Conservation (phyloP, 768 basidiomycete species). For the Mycena sanguinolenta region DNA sequence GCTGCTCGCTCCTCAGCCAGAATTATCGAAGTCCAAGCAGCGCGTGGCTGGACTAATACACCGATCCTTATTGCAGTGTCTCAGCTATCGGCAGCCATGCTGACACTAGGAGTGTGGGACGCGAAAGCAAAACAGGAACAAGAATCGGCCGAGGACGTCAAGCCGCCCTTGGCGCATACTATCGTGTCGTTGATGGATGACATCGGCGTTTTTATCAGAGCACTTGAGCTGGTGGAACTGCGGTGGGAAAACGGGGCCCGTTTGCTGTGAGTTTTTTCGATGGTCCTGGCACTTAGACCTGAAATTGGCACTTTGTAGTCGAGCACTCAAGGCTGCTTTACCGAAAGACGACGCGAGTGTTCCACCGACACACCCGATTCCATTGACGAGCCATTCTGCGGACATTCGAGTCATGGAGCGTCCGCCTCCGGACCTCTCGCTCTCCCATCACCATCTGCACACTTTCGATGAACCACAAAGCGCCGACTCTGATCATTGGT, state of each 20-base stretch:
- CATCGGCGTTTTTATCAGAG: slow-evolving; percentile 56
- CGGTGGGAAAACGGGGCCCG: slow-evolving; percentile 51
- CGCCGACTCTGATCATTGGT: slow-evolving; percentile 1
- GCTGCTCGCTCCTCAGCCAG: slow-evolving; percentile 72
- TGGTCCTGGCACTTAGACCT: neutral
- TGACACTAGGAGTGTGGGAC: slow-evolving; percentile 73
- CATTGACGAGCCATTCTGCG: neutral
- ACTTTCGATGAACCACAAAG: slow-evolving; percentile 2
- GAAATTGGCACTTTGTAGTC: slow-evolving; percentile 1
- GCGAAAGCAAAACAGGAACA: slow-evolving; percentile 60
- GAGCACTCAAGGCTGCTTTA: slow-evolving; percentile 30
- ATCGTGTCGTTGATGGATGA: slow-evolving; percentile 55
- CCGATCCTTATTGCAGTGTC: slow-evolving; percentile 60
- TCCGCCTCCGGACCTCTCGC: neutral
- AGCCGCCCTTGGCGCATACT: slow-evolving; percentile 47
- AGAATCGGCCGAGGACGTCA: slow-evolving; percentile 49
- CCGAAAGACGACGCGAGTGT: slow-evolving; percentile 24
- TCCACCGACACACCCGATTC: too few relatives aligned
- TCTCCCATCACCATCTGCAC: neutral
- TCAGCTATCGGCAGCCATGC: slow-evolving; percentile 64
- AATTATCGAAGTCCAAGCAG: slow-evolving; percentile 68
- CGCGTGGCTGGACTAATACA: slow-evolving; percentile 57
- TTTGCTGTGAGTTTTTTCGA: slow-evolving; percentile 49
- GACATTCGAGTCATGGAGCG: neutral
- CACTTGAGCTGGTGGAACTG: slow-evolving; percentile 52